Conservation (phyloP, 306 rosid genomes). For the Rubus idaeus region DNA sequence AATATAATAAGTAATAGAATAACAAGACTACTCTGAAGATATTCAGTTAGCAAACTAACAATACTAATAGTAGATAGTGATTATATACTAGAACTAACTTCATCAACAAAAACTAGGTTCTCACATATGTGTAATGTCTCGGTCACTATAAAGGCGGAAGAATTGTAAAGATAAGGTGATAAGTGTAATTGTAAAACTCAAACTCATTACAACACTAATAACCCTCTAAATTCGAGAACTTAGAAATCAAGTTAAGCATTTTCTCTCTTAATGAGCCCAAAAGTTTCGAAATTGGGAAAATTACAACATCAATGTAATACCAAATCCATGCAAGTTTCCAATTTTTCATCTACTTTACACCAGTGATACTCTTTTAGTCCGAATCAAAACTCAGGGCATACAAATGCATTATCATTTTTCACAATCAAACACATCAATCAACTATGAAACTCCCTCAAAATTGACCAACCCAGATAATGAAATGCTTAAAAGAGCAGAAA, state of each 20-base stretch:
- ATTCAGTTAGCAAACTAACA: background rate
- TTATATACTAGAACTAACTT: background rate
- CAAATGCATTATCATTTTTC: background rate
- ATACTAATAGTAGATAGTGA: background rate
- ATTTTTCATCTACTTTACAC: background rate
- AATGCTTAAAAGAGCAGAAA: background rate
- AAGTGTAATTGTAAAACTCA: background rate
- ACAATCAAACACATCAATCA: background rate
- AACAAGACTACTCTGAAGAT: background rate
- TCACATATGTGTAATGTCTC: background rate
- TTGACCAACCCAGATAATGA: background rate
- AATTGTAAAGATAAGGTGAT: background rate
- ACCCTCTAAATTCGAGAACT: background rate
- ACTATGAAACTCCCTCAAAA: background rate
- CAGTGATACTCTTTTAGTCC: background rate
- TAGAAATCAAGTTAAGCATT: background rate
- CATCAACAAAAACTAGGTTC: background rate
- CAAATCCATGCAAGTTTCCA: background rate
- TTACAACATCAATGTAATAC: background rate
- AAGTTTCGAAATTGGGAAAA: background rate
- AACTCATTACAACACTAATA: background rate
- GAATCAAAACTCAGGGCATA: conserved; percentile 1
- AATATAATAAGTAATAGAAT: conserved; percentile 12
- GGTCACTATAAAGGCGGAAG: background rate
- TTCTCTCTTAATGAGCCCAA: background rate